These are phyloP conservation scores for Amesomyces nigricolor DNA, from an alignment of 2,329 filamentous ascomycete genomes.

Conservation along the genomic window DNA sequence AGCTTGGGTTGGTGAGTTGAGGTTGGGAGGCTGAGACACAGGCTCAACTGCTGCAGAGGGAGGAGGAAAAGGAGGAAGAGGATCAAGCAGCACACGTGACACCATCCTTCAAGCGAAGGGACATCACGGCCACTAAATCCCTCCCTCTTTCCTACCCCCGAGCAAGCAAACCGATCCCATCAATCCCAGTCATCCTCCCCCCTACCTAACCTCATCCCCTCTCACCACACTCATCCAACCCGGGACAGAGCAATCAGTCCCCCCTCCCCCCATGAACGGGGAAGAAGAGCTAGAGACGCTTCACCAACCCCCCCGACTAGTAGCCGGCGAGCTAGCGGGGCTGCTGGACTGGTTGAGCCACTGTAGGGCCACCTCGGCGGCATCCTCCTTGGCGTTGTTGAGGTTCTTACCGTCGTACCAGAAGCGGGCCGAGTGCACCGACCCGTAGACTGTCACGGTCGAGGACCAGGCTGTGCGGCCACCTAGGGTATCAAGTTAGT, in stretches of 20 bases:
- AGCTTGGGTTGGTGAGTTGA: too few species aligned
- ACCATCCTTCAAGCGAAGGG: background rate
- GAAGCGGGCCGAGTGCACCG: slow-evolving; percentile 65
- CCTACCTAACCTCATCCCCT: background rate
- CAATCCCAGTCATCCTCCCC: too few species aligned
- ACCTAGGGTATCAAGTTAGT: slow-evolving; percentile 44
- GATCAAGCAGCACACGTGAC: background rate
- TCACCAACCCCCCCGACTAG: slow-evolving; percentile 35
- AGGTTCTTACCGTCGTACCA: slow-evolving; percentile 90
- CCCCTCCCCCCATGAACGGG: background rate
- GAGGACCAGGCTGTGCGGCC: slow-evolving; percentile 89
- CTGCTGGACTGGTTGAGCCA: slow-evolving; percentile 30
- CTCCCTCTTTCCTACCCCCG: background rate
- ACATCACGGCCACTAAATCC: background rate
- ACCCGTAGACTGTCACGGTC: slow-evolving; percentile 65
- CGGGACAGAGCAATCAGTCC: background rate
- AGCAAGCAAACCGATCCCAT: too few species aligned
- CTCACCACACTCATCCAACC: background rate
- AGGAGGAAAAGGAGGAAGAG: background rate
- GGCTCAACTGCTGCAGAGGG: background rate
- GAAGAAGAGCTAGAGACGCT: too few species aligned
- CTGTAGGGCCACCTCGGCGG: slow-evolving; percentile 66
- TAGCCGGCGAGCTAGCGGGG: slow-evolving; percentile 37
- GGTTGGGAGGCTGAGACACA: slow-evolving; percentile 1
- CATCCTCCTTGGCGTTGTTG: slow-evolving; percentile 84